A percentile compares a stretch with the other conserved stretches of the same genome.
Conservation (phyloP, 192 early-diverging fungal species). For the Coemansia sp. region DNA sequence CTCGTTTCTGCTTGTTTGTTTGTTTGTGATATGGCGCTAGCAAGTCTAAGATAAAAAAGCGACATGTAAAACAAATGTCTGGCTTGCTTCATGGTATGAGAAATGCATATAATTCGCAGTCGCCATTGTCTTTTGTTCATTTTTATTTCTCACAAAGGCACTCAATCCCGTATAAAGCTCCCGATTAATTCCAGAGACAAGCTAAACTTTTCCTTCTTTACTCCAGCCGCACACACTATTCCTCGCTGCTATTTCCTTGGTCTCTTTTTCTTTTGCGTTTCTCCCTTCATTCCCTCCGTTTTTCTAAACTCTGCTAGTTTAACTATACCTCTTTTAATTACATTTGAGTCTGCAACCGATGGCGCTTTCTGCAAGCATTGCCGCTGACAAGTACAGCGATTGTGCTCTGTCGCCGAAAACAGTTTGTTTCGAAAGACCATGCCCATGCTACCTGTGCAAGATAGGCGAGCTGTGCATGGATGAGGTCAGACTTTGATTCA, state of each 20-base stretch:
- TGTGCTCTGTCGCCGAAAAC: background rate
- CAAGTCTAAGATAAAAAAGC: background rate
- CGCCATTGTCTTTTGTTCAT: background rate
- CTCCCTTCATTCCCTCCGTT: background rate
- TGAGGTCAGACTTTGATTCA: background rate
- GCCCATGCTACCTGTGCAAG: slow-evolving; percentile 29
- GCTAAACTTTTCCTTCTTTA: background rate
- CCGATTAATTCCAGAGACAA: background rate
- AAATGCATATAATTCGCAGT: background rate
- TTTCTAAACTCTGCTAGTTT: too few relatives aligned
- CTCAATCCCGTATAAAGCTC: background rate
- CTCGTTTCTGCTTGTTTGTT: too few relatives aligned
- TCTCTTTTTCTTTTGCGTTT: background rate
- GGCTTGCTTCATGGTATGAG: background rate
- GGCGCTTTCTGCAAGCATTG: background rate
- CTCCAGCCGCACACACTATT: too few relatives aligned
- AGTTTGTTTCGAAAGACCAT: slow-evolving; percentile 14
- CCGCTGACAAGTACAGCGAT: background rate
- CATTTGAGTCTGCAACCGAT: too few relatives aligned
- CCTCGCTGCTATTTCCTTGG: too few relatives aligned
- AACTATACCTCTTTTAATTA: background rate
- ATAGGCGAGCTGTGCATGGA: slow-evolving; percentile 22
- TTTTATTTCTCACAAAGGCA: background rate
- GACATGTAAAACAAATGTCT: background rate
- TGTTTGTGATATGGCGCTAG: background rate